Evolutionary conservation across 345 rosid genomes (phyloP).

Genomic region (Eucalyptus albens): DNA sequence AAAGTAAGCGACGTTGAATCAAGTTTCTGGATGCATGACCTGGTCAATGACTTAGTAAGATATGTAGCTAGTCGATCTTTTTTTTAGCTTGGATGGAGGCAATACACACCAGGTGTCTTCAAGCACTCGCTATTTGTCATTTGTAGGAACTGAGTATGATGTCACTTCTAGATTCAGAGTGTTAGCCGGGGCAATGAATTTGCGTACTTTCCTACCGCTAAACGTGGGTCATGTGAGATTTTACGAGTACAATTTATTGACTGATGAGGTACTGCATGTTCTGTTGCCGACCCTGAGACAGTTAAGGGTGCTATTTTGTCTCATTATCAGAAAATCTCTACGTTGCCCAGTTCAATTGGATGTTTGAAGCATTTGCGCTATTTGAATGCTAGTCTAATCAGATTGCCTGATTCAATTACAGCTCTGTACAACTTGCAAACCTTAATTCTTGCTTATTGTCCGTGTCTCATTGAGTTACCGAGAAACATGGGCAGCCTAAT

Average conservation of each 20-base stretch:
- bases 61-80: not conserved
- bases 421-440: conserved; percentile 4
- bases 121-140: not conserved
- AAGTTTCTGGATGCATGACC: conserved; percentile 10
- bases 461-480: not conserved
- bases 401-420: not conserved
- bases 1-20: not conserved
- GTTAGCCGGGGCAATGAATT: not conserved
- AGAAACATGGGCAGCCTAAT: not conserved
- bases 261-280: not conserved
- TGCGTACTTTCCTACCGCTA: not conserved
- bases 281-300: not conserved
- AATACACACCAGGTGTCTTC: not conserved
- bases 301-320: not conserved
- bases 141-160: not conserved
- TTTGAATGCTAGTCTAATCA: not conserved
- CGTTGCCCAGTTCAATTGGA: not conserved
- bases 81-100: not conserved
- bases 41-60: conserved; percentile 7
- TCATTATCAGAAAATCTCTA: not conserved
- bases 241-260: not conserved
- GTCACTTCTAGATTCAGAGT: not conserved
- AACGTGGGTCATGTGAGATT: not conserved
- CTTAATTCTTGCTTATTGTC: conserved; percentile 3
- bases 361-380: not conserved